A percentile compares a stretch with the other conserved stretches of the same genome.
Conservation (phyloP, 208 protist species). For the Leishmania turanica region DNA sequence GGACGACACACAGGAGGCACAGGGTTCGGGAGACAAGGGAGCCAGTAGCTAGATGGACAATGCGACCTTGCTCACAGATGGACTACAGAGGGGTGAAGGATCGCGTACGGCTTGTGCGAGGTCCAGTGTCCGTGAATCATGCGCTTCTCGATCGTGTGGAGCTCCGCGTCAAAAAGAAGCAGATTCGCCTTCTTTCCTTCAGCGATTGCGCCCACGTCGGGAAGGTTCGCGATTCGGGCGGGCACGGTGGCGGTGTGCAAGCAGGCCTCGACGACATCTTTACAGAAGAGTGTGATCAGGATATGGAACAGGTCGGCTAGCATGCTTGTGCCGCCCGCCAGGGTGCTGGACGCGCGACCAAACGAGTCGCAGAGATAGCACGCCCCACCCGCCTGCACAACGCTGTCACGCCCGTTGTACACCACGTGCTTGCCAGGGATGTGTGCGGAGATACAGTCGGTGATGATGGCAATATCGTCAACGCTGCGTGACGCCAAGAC, state of each 20-base stretch:
- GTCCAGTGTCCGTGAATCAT: constrained; percentile 59
- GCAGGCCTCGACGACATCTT: constrained; percentile 58
- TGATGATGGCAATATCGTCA: constrained; percentile 65
- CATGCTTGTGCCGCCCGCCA: constrained; percentile 64
- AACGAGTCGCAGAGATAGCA: constrained; percentile 62
- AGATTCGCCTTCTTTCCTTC: constrained; percentile 61
- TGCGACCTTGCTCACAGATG: constrained; percentile 51
- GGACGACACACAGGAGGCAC: background rate
- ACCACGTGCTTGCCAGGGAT: constrained; percentile 50
- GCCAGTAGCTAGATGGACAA: background rate
- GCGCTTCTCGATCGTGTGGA: constrained; percentile 54
- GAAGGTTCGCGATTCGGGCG: constrained; percentile 53
- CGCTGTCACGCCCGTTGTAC: constrained; percentile 65
- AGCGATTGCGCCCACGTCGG: constrained; percentile 49
- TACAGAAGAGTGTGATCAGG: constrained; percentile 58
- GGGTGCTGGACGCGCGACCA: constrained; percentile 47
- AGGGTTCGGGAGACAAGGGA: background rate
- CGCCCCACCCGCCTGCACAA: constrained; percentile 60
- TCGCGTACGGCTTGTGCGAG: constrained; percentile 41
- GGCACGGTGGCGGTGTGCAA: constrained; percentile 61
- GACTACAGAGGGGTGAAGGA: constrained; percentile 52
- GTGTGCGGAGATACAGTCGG: constrained; percentile 71
- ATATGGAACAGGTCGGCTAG: constrained; percentile 68
- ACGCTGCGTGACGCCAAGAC: constrained; percentile 42
- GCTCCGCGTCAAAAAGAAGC: constrained; percentile 57